Percentiles rank a stretch among this genome's conserved stretches.
Conservation (phyloP, 2,329 filamentous ascomycete species). For the Plectosphaerella cucumerina region DNA sequence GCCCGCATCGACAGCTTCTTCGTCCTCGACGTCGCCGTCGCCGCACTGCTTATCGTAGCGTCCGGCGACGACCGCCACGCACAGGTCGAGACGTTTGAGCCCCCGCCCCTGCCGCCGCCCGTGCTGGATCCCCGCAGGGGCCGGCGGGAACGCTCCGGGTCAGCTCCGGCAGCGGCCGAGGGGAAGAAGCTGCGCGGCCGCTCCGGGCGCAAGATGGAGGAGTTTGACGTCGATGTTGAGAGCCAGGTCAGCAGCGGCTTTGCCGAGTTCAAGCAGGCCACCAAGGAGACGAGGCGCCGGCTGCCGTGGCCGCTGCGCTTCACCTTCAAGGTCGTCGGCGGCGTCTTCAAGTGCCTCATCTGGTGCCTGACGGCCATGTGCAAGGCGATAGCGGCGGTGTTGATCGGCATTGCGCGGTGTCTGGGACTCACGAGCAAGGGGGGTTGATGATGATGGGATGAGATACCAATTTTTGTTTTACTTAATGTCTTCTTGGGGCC, state of each 20-base stretch:
- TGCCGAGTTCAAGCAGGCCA: constrained; percentile 30
- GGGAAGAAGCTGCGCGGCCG: constrained; percentile 21
- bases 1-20: constrained; percentile 57
- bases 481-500: too few relatives aligned
- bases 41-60: constrained; percentile 57
- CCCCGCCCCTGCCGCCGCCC: constrained; percentile 42
- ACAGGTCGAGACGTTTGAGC: constrained; percentile 51
- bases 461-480: too few relatives aligned
- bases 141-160: constrained; percentile 20
- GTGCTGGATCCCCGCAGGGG: not conserved
- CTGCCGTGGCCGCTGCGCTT: constrained; percentile 45
- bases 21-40: constrained; percentile 57
- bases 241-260: constrained; percentile 49
- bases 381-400: constrained; percentile 46
- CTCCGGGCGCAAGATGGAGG: constrained; percentile 39
- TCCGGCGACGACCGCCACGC: constrained; percentile 50
- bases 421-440: constrained; percentile 25
- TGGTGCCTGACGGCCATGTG: constrained; percentile 54
- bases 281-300: constrained; percentile 38
- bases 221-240: constrained; percentile 60
- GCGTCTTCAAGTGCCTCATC: constrained; percentile 52
- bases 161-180: constrained; percentile 13
- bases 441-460: not conserved
- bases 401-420: constrained; percentile 47
- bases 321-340: constrained; percentile 45